Conservation (phyloP, 2,329 filamentous ascomycete species). For the Karstenula rhodostoma region DNA sequence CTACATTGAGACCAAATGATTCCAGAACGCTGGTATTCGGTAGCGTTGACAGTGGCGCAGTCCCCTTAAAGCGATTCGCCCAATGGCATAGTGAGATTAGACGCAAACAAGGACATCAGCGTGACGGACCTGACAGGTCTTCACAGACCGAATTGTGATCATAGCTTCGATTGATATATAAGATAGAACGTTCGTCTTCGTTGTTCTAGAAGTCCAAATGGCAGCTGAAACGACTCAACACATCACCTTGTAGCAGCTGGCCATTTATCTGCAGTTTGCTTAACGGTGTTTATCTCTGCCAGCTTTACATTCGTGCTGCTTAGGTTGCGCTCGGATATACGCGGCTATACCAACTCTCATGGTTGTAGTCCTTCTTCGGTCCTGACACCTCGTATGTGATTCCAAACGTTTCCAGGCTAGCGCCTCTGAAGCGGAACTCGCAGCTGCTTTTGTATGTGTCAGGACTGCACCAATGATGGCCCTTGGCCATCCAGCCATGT, state of each 20-base stretch:
- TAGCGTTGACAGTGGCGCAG: background rate
- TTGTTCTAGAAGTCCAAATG: no score
- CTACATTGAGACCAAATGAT: background rate
- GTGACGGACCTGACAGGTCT: background rate
- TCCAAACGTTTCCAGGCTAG: slow-evolving; percentile 35
- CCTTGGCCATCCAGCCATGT: slow-evolving; percentile 68
- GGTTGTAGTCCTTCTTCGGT: slow-evolving; percentile 75
- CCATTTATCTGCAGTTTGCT: background rate
- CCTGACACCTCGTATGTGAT: slow-evolving; percentile 73
- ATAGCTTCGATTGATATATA: background rate
- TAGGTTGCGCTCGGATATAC: slow-evolving; percentile 7
- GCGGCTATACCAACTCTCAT: slow-evolving; percentile 49
- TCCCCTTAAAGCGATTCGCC: background rate
- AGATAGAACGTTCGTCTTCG: background rate
- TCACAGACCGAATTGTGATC: background rate
- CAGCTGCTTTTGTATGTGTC: slow-evolving; percentile 77
- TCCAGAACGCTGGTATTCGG: background rate
- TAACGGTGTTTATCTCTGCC: background rate
- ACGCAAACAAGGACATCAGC: background rate
- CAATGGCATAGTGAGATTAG: background rate
- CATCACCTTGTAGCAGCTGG: background rate
- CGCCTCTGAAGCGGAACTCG: slow-evolving; percentile 63
- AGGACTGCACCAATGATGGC: slow-evolving; percentile 73
- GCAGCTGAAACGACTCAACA: no score
- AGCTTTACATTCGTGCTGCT: background rate